Percentiles rank a stretch among this genome's conserved stretches.
Conservation (phyloP, 148 eudicot species). For the Salicornia ramosissima region DNA sequence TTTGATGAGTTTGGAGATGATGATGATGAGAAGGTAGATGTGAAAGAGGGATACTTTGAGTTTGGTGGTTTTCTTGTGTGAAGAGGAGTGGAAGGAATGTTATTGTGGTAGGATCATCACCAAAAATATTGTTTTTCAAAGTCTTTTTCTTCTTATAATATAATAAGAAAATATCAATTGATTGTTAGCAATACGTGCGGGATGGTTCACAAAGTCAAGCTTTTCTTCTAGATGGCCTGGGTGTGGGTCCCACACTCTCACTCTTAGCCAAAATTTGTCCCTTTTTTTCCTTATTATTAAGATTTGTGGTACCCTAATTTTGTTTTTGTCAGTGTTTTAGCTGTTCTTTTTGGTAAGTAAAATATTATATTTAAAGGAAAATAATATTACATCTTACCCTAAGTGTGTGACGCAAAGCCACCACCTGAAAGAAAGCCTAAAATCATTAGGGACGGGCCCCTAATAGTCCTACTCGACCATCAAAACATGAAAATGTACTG, state of each 20-base stretch:
- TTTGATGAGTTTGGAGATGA: not conserved
- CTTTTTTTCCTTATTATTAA: too few species aligned
- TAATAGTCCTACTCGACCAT: too few species aligned
- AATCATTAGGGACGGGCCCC: too few species aligned
- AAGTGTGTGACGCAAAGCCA: too few species aligned
- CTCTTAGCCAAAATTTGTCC: not conserved
- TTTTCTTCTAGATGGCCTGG: slow-evolving; percentile 30
- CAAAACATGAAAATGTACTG: too few species aligned
- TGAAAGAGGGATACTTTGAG: not conserved
- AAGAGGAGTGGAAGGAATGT: slow-evolving; percentile 7
- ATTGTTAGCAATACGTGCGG: slow-evolving; percentile 28
- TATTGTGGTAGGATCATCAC: slow-evolving; percentile 6
- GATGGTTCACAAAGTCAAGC: slow-evolving; percentile 20
- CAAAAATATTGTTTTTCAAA: slow-evolving; percentile 16
- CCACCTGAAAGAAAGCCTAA: too few species aligned
- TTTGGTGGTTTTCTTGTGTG: slow-evolving; percentile 17
- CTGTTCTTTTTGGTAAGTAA: not conserved
- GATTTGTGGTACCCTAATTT: not conserved
- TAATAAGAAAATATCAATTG: slow-evolving; percentile 9
- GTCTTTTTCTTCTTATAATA: slow-evolving; percentile 18
- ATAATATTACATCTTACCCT: too few species aligned
- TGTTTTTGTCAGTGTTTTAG: not conserved
- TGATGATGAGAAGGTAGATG: not conserved
- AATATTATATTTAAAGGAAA: too few species aligned
- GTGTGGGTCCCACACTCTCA: slow-evolving; percentile 5